A percentile compares a stretch with the other conserved stretches of the same genome.
These are phyloP conservation scores for Fusarium neocosmosporiellum DNA, from an alignment of 2,329 filamentous ascomycete genomes.

Conservation along the genomic window DNA sequence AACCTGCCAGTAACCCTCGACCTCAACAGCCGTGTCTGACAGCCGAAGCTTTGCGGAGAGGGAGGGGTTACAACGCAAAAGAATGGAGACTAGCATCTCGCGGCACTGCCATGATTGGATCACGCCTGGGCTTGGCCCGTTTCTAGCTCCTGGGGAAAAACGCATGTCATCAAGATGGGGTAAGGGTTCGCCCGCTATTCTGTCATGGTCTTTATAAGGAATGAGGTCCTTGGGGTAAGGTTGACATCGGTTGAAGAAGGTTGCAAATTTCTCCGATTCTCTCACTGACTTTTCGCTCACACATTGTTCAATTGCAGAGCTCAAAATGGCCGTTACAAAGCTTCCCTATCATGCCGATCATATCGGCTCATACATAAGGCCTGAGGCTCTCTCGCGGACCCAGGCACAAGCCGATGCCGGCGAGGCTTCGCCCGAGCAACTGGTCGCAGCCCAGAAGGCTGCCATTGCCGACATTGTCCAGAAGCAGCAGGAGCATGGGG, in stretches of 20 bases:
- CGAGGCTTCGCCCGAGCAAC: conserved; percentile 55
- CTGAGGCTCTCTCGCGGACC: conserved; percentile 68
- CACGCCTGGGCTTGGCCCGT: conserved; percentile 10
- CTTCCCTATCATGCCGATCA: conserved; percentile 78
- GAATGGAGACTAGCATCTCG: conserved; percentile 30
- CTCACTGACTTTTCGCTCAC: not conserved
- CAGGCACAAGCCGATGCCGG: conserved; percentile 59
- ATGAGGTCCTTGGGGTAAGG: conserved; percentile 1
- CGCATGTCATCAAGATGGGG: conserved; percentile 31
- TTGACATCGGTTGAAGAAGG: conserved; percentile 11
- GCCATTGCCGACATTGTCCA: conserved; percentile 74
- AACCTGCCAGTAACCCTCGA: conserved; percentile 20
- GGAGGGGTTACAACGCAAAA: conserved; percentile 32
- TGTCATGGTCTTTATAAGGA: conserved; percentile 27
- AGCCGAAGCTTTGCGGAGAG: conserved; percentile 43
- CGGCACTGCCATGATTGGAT: conserved; percentile 38
- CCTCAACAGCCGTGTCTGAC: conserved; percentile 42
- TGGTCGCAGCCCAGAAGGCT: conserved; percentile 67
- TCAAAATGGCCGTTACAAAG: conserved; percentile 41
- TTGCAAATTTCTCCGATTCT: not conserved
- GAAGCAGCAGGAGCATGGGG: conserved; percentile 71
- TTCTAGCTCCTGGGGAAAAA: conserved; percentile 22
- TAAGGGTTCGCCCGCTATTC: not conserved
- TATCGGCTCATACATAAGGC: conserved; percentile 76
- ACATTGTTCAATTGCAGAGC: not conserved